phyloP scores from a whole-genome alignment of 345 rosid genomes.

The Boechera retrofracta region DNA sequence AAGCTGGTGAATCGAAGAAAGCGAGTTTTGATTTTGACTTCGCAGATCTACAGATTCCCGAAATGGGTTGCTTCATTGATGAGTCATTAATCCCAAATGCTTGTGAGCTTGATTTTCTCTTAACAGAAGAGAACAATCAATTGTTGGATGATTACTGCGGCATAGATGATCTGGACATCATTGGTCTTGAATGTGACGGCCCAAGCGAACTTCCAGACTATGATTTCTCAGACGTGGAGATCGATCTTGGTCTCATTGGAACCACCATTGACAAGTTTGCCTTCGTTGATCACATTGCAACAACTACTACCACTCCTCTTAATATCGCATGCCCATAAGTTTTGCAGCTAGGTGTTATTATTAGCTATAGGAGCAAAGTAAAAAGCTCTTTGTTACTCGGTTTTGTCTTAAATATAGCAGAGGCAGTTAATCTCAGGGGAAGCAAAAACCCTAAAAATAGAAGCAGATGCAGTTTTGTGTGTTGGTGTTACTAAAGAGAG shows the following conservation, averaged over 20 bases:
- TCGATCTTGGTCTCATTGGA: slow-evolving; percentile 58
- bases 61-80: slow-evolving; percentile 50
- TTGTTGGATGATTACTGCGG: slow-evolving; percentile 59
- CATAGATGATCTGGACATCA: slow-evolving; percentile 60
- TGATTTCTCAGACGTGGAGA: slow-evolving; percentile 56
- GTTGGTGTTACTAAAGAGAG: slow-evolving; percentile 41
- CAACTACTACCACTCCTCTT: slow-evolving; percentile 42
- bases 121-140: slow-evolving; percentile 56
- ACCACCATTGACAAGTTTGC: slow-evolving; percentile 51
- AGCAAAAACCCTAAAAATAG: slow-evolving; percentile 32
- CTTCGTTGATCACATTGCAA: slow-evolving; percentile 32
- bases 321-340: slow-evolving; percentile 83
- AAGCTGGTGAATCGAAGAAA: slow-evolving; percentile 23
- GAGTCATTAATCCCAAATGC: slow-evolving; percentile 44
- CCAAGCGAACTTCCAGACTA: slow-evolving; percentile 85
- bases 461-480: slow-evolving; percentile 44
- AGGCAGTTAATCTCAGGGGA: slow-evolving; percentile 33
- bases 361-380: slow-evolving; percentile 40
- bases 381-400: slow-evolving; percentile 21
- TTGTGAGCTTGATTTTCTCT: slow-evolving; percentile 54
- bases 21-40: slow-evolving; percentile 40
- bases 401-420: slow-evolving; percentile 39
- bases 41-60: slow-evolving; percentile 57
- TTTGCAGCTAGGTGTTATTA: slow-evolving; percentile 71
- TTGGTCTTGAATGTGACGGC: slow-evolving; percentile 54